Evolutionary conservation across 768 basidiomycete species (phyloP).

Genomic region (Phallus indusiatus): DNA sequence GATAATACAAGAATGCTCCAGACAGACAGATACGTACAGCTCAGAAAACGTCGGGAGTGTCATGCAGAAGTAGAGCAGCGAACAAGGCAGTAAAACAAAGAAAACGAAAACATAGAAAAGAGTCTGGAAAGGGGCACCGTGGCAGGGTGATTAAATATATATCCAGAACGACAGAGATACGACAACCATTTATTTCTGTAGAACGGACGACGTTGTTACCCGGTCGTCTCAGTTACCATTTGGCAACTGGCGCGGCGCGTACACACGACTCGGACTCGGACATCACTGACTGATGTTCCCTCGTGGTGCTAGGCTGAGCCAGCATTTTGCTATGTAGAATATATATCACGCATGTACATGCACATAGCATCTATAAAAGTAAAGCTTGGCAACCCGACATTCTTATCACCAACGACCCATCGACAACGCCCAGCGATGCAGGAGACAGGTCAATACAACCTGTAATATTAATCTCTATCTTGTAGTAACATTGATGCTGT

Average conservation of each 20-base stretch:
- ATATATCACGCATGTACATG: not conserved
- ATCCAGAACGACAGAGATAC: not conserved
- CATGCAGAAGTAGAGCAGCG: not conserved
- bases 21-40: slow-evolving; percentile 1
- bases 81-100: not conserved
- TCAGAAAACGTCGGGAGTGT: slow-evolving; percentile 8
- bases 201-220: not conserved
- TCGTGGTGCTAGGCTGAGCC: not conserved
- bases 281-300: no score
- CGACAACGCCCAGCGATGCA: slow-evolving; percentile 42
- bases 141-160: not conserved
- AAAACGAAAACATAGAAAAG: not conserved
- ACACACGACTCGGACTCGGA: not conserved
- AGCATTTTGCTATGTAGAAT: not conserved
- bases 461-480: no score
- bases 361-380: not conserved
- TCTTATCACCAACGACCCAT: slow-evolving; percentile 32
- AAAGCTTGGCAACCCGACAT: not conserved
- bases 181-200: not conserved
- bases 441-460: slow-evolving; percentile 39
- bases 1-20: not conserved
- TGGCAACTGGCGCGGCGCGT: not conserved
- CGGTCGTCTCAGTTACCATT: slow-evolving; percentile 6
- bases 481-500: not conserved
- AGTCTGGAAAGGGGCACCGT: not conserved